A percentile compares a stretch with the other conserved stretches of the same genome.
Evolutionary conservation across 1,139 yeast species (phyloP).

Genomic region (Tardiomyces blankii): DNA sequence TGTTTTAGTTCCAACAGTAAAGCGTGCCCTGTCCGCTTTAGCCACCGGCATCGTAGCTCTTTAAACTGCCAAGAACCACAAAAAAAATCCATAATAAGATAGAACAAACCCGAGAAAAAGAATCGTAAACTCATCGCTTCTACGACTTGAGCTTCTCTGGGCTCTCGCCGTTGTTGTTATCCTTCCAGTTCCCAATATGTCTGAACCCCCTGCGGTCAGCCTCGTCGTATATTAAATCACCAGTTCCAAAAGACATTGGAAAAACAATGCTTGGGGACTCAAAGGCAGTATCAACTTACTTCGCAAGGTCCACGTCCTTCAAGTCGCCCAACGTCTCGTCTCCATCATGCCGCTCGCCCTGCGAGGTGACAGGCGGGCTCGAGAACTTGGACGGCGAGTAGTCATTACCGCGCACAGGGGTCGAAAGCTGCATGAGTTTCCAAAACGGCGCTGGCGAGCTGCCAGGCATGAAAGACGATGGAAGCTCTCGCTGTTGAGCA

Average conservation of each 20-base stretch:
- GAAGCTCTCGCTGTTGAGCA: constrained; percentile 19
- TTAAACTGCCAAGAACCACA: too few species aligned
- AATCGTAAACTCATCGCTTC: not conserved
- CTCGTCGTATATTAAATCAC: not conserved
- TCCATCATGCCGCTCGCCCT: constrained; percentile 6
- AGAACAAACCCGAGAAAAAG: too few species aligned
- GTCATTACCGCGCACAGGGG: constrained; percentile 22
- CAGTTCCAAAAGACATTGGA: not conserved
- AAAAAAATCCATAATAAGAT: too few species aligned
- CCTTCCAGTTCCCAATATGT: not conserved
- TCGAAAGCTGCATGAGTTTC: constrained; percentile 30
- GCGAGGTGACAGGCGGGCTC: constrained; percentile 15
- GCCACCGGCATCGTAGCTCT: too few species aligned
- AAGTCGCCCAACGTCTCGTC: constrained; percentile 31
- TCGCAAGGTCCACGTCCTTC: constrained; percentile 35
- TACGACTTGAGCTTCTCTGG: not conserved
- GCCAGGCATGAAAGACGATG: constrained; percentile 31
- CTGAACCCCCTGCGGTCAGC: not conserved
- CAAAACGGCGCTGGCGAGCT: constrained; percentile 33
- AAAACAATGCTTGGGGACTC: not conserved
- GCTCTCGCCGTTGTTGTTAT: not conserved
- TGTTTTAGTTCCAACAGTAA: too few species aligned
- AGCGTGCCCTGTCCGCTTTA: too few species aligned
- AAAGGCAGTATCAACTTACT: not conserved
- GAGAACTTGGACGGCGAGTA: constrained; percentile 23